A percentile compares a stretch with the other conserved stretches of the same genome.
Evolutionary conservation across 305 asterid genomes (phyloP).

Genomic region (Rubia peregrina): DNA sequence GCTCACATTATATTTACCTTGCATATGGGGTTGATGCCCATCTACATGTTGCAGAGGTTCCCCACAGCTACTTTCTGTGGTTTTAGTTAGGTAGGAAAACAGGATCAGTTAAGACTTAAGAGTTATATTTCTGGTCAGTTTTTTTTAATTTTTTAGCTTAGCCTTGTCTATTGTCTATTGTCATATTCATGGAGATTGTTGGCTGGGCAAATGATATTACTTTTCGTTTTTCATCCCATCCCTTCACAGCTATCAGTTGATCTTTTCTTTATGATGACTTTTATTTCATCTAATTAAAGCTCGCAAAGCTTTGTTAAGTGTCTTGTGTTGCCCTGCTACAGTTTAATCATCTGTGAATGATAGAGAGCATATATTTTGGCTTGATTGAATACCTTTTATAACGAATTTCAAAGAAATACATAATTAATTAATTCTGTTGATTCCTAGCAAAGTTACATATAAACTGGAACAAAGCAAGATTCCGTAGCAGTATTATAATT

Average conservation of each 20-base stretch:
- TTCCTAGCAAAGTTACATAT: not conserved
- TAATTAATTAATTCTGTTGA: not conserved
- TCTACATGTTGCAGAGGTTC: not conserved
- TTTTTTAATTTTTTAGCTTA: not conserved
- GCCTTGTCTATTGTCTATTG: not conserved
- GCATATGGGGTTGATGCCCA: slow-evolving; percentile 8
- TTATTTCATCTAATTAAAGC: not conserved
- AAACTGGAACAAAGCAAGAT: not conserved
- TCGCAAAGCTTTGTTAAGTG: not conserved
- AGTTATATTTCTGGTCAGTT: not conserved
- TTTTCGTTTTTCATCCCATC: not conserved
- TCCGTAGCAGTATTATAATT: not conserved
- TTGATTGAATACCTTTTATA: not conserved
- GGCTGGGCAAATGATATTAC: not conserved
- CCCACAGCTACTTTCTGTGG: not conserved
- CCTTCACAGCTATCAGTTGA: not conserved
- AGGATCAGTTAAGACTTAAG: not conserved
- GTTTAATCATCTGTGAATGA: not conserved
- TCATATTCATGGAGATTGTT: not conserved
- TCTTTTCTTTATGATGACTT: not conserved
- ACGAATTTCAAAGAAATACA: not conserved
- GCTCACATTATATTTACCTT: not conserved
- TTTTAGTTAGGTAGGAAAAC: not conserved
- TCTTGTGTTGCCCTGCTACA: not conserved
- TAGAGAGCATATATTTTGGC: not conserved